These are phyloP conservation scores for Skeletonema menzelii DNA, from an alignment of 108 stramenopile species.

Conservation along the genomic window DNA sequence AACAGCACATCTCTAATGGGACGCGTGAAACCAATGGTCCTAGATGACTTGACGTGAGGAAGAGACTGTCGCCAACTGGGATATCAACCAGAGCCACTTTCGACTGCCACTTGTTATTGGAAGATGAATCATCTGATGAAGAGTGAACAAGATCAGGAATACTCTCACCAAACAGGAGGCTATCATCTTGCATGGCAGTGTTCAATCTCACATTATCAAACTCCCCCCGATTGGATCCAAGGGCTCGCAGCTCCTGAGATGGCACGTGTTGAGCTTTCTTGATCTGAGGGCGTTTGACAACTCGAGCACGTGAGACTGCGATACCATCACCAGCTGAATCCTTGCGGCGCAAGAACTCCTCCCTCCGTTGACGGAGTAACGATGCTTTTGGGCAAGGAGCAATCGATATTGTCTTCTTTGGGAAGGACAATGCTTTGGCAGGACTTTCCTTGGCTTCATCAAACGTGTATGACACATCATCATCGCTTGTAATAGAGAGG, in stretches of 20 bases:
- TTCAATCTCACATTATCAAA: neutral
- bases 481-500: neutral
- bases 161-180: neutral
- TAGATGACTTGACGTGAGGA: constrained; percentile 13
- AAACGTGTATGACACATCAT: constrained; percentile 1
- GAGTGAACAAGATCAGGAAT: neutral
- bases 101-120: constrained; percentile 17
- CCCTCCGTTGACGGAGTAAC: neutral
- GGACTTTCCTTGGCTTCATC: neutral
- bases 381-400: neutral
- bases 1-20: neutral
- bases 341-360: constrained; percentile 7
- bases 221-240: neutral
- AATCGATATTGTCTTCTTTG: neutral
- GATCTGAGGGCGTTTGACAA: neutral
- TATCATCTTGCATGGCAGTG: neutral
- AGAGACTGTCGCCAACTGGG: neutral
- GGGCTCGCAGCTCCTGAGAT: constrained; percentile 1
- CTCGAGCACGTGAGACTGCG: neutral
- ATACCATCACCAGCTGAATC: neutral
- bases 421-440: neutral
- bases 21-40: constrained; percentile 9
- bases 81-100: neutral
- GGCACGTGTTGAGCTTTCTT: constrained; percentile 1
- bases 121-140: neutral